Conservation (phyloP, 176 grass and related monocot genomes). For the Oryza coarctata region DNA sequence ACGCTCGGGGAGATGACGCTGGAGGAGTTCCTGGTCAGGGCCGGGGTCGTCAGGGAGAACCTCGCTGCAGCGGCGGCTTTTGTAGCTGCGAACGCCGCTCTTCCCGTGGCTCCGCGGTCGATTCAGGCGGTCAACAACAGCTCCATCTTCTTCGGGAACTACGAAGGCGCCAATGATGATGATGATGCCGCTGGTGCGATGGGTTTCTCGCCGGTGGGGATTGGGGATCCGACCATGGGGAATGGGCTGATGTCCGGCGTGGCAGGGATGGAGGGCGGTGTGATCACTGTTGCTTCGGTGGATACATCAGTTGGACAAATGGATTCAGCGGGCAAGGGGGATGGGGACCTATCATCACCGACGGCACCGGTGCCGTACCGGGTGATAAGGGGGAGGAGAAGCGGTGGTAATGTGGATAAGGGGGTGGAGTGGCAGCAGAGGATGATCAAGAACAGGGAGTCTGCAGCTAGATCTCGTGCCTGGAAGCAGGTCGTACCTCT, state of each 20-base stretch:
- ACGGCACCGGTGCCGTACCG: slow-evolving; percentile 49
- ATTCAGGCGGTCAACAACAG: slow-evolving; percentile 41
- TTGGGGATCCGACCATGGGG: slow-evolving; percentile 43
- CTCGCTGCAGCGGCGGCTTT: background rate
- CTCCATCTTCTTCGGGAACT: slow-evolving; percentile 45
- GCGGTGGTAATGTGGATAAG: slow-evolving; percentile 55
- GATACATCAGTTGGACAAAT: slow-evolving; percentile 34
- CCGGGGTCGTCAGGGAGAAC: slow-evolving; percentile 68
- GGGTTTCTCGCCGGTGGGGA: slow-evolving; percentile 41
- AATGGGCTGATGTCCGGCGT: slow-evolving; percentile 35
- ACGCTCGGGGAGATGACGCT: slow-evolving; percentile 85
- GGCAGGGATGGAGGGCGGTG: background rate
- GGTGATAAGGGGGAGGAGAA: slow-evolving; percentile 50
- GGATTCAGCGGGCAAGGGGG: slow-evolving; percentile 52
- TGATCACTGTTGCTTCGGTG: slow-evolving; percentile 17
- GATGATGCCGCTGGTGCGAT: slow-evolving; percentile 1
- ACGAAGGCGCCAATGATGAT: slow-evolving; percentile 3
- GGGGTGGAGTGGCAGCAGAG: slow-evolving; percentile 78
- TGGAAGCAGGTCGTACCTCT: slow-evolving; percentile 62
- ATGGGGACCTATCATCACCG: slow-evolving; percentile 53
- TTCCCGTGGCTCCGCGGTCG: slow-evolving; percentile 15
- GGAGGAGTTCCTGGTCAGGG: slow-evolving; percentile 76
- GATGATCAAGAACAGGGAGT: slow-evolving; percentile 92
- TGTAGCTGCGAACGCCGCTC: background rate
- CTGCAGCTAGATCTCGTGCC: slow-evolving; percentile 68